Evolutionary conservation across 2,329 filamentous ascomycete genomes (phyloP), one percentile per base, ranked within the genome.

Genomic region (Aspergillus sp.): DNA sequence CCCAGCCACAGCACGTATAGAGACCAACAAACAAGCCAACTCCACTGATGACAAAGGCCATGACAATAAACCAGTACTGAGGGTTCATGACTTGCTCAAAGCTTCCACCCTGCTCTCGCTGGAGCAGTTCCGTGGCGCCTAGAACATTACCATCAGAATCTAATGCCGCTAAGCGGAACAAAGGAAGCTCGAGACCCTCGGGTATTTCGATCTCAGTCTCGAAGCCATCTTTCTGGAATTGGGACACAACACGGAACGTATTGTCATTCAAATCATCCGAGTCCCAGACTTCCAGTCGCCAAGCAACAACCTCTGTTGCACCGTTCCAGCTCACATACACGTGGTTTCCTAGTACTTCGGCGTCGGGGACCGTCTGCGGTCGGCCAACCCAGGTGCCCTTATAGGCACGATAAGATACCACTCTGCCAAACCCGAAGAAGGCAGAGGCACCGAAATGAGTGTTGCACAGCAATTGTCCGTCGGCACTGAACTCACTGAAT

Each of bases 401-500:
- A 70, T 82, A 82, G 2, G 79, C 80, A 32, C 84, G 80, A 65
- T 87, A 88, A 55, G 81, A 84, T 66, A 82, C 78, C 2, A 83
- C 78, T 15, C 69, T 63, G 2, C 68, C 68, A 32, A 70, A 66
- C 66, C 73, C 50, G 70, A 68, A 70, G 70, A 65, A 70, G 68
- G 59, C 70, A 71, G 62, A 78, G 58, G 54, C 69, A 50, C 66
- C 78, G 66, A 85, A 75, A 66, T 83, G 82, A 5, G 74, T 77
- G 60, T 86, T 82, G 75, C 85, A 85, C 17, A 87, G 73, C 3
- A 81, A 69, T 8, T 77, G 71, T 8, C 84, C 84, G n/a, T 81
- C 77, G 1, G 73, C 65, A 0, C 75, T 75, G 65, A 82, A 84
- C 65, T 86, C 83, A 11, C 78, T 82, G 58, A 78, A 80, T 0